phyloP scores from a whole-genome alignment of 495 filamentous ascomycete species.

The Hypoxylon fuscum region DNA sequence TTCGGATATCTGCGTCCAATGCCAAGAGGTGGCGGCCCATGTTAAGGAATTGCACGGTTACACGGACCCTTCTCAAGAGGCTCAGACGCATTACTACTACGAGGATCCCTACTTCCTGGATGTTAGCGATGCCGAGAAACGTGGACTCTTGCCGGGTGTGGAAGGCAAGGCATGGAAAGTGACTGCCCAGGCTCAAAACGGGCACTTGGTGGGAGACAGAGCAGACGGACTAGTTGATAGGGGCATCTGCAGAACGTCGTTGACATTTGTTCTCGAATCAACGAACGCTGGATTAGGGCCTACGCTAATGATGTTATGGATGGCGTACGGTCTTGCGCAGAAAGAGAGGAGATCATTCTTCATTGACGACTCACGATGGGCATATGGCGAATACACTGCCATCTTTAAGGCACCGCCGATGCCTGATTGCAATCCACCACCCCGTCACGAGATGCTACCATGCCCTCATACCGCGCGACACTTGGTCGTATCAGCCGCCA shows the following conservation, averaged over 20 bases:
- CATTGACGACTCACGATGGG: constrained; percentile 79
- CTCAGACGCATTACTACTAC: constrained; percentile 62
- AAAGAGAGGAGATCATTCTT: constrained; percentile 76
- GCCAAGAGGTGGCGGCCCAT: constrained; percentile 61
- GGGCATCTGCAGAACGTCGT: constrained; percentile 66
- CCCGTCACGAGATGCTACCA: constrained; percentile 69
- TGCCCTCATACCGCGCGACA: constrained; percentile 75
- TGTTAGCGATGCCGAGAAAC: constrained; percentile 67
- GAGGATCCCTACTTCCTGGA: constrained; percentile 73
- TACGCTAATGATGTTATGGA: constrained; percentile 76
- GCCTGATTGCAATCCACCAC: constrained; percentile 67
- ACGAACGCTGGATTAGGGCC: constrained; percentile 72
- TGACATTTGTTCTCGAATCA: constrained; percentile 77
- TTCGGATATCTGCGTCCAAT: constrained; percentile 66
- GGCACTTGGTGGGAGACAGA: constrained; percentile 48
- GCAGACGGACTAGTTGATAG: constrained; percentile 48
- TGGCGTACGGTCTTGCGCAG: constrained; percentile 76
- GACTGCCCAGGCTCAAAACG: constrained; percentile 37
- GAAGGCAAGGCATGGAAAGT: constrained; percentile 39
- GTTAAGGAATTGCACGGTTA: constrained; percentile 57
- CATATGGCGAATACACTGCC: constrained; percentile 72
- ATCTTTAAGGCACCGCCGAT: constrained; percentile 71
- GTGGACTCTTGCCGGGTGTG: constrained; percentile 61
- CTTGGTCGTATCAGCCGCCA: constrained; percentile 73
- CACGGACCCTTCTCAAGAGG: constrained; percentile 47